These are phyloP conservation scores for Mycena rosella DNA, from an alignment of 768 basidiomycete species.

Conservation along the genomic window DNA sequence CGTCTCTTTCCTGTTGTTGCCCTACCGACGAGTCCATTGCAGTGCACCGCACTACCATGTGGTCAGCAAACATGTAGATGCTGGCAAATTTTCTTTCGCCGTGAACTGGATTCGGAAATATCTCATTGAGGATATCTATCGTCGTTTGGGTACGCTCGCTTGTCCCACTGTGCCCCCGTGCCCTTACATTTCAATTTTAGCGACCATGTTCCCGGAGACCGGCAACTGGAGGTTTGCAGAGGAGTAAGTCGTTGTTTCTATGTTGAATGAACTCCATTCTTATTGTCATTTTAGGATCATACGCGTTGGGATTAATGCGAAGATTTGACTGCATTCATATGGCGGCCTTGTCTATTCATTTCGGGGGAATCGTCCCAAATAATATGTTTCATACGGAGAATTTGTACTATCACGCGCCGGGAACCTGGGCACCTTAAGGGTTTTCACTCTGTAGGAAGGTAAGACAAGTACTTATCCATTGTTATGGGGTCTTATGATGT, in stretches of 20 bases:
- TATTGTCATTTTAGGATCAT: slow-evolving; percentile 56
- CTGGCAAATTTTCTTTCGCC: slow-evolving; percentile 48
- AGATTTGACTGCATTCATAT: slow-evolving; percentile 48
- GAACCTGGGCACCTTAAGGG: no score
- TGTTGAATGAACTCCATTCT: neutral
- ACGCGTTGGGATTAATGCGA: slow-evolving; percentile 68
- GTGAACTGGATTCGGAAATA: slow-evolving; percentile 60
- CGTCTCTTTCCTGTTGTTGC: neutral
- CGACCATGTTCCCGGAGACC: slow-evolving; percentile 73
- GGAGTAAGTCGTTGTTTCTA: slow-evolving; percentile 55
- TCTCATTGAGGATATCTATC: slow-evolving; percentile 75
- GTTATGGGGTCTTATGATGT: no score
- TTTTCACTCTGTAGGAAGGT: no score
- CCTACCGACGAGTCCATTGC: neutral
- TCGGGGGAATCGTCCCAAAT: no score
- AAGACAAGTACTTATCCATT: no score
- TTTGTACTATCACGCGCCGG: no score
- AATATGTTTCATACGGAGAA: no score
- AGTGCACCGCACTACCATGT: slow-evolving; percentile 74
- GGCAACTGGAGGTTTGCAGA: slow-evolving; percentile 71
- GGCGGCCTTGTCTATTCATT: no score
- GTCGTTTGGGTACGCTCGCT: slow-evolving; percentile 59
- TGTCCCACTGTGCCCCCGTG: neutral
- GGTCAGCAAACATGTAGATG: slow-evolving; percentile 54
- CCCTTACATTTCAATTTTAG: slow-evolving; percentile 43